Evolutionary conservation across 2,329 filamentous ascomycete species (phyloP), one percentile per base, ranked within the genome.

Genomic region (Graphium sp.): DNA sequence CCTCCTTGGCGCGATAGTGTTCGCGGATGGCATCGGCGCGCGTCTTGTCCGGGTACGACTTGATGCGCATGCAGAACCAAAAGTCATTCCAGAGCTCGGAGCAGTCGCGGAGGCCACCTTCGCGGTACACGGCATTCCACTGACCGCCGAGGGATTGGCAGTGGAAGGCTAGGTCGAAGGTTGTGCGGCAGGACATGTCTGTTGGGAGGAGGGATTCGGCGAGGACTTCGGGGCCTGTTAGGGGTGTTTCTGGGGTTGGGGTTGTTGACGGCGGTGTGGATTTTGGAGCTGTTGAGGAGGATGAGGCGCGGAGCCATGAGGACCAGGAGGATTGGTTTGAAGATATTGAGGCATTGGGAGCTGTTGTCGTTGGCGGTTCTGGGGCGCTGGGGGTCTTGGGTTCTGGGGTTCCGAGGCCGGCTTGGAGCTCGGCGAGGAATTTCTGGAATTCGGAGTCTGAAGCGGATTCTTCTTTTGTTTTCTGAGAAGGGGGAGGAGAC

Each of bases 31-130:
- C 60, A 29, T 60, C 64, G 34, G 66, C 71, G 41, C 71, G 70
- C 39, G 71, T 56, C 24, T 62, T 53, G 15, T 68, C 64, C 1
- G 62, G 50, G 43, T 72, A 72, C 2, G 65, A 63, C 42, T 77
- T 74, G 21, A 74, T 74, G 37, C 81, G 74, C 85, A 95, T 94
- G 61, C 89, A 98, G 56, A 94, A 87, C 80, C 85, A 92, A 53
- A 93, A 95, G 51, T 93, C 81, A 35, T 76, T 68, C 84, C 87
- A 94, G 37, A 84, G 74, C 39, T 91, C 78, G 35, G 62, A 70
- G 61, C 89, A 98, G 4, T 68, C 64, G 24, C 76, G 70, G 43
- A 92, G 58, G 23, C 62, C 57, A 35, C 89, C 89, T 46, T 83
- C 76, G 22, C 89, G 78, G 61, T 95, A 98, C 21, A 95, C 67